Conservation (phyloP, 805 yeast species). For the Nakazawaea molendinolei region DNA sequence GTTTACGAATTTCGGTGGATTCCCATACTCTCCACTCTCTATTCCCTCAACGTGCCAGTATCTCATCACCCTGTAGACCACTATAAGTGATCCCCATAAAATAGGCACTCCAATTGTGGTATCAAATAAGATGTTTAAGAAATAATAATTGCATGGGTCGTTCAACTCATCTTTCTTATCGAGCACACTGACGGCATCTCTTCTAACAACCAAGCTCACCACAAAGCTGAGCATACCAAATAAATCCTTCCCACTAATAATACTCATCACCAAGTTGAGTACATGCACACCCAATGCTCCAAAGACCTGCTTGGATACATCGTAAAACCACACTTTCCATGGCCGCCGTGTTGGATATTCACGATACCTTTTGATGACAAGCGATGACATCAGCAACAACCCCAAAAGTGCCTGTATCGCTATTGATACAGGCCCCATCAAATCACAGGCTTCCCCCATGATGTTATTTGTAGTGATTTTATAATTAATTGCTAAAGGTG, state of each 20-base stretch:
- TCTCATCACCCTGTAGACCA: constrained; percentile 41
- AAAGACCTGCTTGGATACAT: constrained; percentile 81
- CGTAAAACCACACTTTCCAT: constrained; percentile 84
- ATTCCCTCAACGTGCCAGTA: constrained; percentile 37
- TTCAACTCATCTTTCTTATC: constrained; percentile 30
- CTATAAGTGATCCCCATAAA: constrained; percentile 49
- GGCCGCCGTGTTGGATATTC: constrained; percentile 81
- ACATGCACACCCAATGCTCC: constrained; percentile 85
- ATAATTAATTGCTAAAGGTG: no score
- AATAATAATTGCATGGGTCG: constrained; percentile 93
- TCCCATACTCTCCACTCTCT: constrained; percentile 57
- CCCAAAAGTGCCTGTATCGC: constrained; percentile 75
- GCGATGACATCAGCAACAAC: constrained; percentile 61
- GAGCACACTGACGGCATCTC: constrained; percentile 9
- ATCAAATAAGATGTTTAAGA: constrained; percentile 79
- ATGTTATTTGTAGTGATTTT: neutral
- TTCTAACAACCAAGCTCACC: no score
- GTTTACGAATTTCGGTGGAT: constrained; percentile 54
- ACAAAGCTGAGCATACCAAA: constrained; percentile 8
- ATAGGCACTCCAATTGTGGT: constrained; percentile 92
- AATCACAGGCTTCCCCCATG: constrained; percentile 40
- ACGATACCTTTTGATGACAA: constrained; percentile 67
- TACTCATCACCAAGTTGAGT: constrained; percentile 65
- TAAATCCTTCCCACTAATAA: constrained; percentile 35
- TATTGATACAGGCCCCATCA: constrained; percentile 83